Base-by-base conservation (phyloP, 2,329 filamentous ascomycete genomes). In the Fusarium scirpi region DNA sequence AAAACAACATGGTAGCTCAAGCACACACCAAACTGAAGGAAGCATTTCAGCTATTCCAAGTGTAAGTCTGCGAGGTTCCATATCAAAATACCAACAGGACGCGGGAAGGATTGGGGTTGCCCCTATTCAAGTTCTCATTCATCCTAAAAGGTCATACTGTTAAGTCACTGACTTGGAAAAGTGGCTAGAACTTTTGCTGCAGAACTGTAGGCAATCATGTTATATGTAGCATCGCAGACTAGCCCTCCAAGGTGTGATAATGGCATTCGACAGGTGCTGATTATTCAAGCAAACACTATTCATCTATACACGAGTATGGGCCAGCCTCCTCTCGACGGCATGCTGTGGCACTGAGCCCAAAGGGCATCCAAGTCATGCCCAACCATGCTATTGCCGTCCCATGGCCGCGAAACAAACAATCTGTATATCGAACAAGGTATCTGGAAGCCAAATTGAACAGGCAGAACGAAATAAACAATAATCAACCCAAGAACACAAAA, bases 361-460 rank as follows among this genome's bases (percentile, higher is more conserved):
- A 34, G 40, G 61, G 56, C 55, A 58, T 43, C 63, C 60, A 67
- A 70, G 62, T 46, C 56, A 53, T 59, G 47, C 64, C 60, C 67
- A 65, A 57, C 58, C 67, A 68, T 67, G 51, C 49, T 67, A 64
- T 67, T 73, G 58, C 70, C 73, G 64, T 69, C 58, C 62, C 65
- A 61, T 73, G 68, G 73, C 74, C 70, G 55, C 71, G 69, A 73
- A 76, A 67, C 74, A 71, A 72, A 65, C 74, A 80, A 76, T 81
- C 77, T 80, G 79, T 85, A 85, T 85, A 85, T 87, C 82, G 85
- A 87, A 87, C 85, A 87, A 87, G 85, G 86, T 87, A 87, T 87
- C 84, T 84, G 83, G 81, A 77, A 80, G 74, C 76, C 74, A 70
- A 71, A 49, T 57, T 29, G 73, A 68, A 68, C 59, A 74, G 70